Percentiles rank a stretch among this genome's conserved stretches.
Evolutionary conservation across 1,284 basidiomycete species (phyloP).

Genomic region (Moesziomyces parantarcticus): DNA sequence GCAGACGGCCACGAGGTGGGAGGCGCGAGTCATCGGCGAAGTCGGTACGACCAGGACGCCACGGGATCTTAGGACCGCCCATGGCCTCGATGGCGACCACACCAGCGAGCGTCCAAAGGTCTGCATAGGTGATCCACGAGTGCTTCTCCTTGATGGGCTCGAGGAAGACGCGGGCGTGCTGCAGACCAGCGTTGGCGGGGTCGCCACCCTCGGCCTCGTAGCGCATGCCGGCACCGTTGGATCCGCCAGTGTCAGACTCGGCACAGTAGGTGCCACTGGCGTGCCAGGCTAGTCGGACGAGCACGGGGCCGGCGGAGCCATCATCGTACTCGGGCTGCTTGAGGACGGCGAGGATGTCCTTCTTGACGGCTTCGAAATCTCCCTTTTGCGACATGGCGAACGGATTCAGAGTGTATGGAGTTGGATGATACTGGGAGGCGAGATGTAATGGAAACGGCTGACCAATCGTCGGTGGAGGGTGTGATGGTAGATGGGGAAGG

Average conservation of each 20-base stretch:
- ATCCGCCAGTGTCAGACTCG: slow-evolving; percentile 70
- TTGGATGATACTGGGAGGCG: too few relatives aligned
- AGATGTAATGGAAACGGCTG: too few relatives aligned
- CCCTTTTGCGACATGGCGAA: slow-evolving; percentile 47
- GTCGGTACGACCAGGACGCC: slow-evolving; percentile 71
- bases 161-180: slow-evolving; percentile 71
- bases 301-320: slow-evolving; percentile 64
- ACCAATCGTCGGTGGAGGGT: neutral
- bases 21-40: slow-evolving; percentile 68
- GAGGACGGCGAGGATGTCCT: slow-evolving; percentile 61
- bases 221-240: slow-evolving; percentile 70
- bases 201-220: slow-evolving; percentile 69
- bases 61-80: slow-evolving; percentile 70
- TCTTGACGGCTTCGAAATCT: slow-evolving; percentile 63
- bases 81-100: slow-evolving; percentile 71
- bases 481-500: neutral
- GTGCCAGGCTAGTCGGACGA: slow-evolving; percentile 67
- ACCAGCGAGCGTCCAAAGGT: slow-evolving; percentile 70
- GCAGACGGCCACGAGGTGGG: slow-evolving; percentile 69
- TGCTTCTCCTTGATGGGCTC: slow-evolving; percentile 71
- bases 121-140: slow-evolving; percentile 72
- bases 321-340: slow-evolving; percentile 67
- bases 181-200: slow-evolving; percentile 69
- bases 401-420: neutral
- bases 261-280: slow-evolving; percentile 66